Conservation (phyloP, 257 asterid species). For the Mitragyna speciosa region DNA sequence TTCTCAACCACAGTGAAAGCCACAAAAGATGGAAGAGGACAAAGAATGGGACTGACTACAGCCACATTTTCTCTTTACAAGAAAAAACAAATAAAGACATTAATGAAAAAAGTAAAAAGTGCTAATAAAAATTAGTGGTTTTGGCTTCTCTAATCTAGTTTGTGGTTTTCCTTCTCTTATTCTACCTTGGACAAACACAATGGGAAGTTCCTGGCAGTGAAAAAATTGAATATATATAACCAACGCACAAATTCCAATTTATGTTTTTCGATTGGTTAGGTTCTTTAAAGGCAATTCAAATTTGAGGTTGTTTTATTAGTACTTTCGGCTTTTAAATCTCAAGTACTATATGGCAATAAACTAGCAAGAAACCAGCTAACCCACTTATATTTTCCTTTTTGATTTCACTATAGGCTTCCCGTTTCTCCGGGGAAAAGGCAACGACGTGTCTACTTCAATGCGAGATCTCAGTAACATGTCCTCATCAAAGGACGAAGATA, state of each 20-base stretch:
- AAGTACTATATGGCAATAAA: too few relatives aligned
- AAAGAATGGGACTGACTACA: not conserved
- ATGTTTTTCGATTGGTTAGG: not conserved
- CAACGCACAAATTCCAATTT: not conserved
- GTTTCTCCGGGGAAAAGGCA: not conserved
- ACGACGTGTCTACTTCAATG: not conserved
- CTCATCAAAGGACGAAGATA: not conserved
- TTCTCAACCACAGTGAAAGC: not conserved
- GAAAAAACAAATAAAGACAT: not conserved
- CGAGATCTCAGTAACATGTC: not conserved
- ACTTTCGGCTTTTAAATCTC: too few relatives aligned
- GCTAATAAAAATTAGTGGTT: constrained; percentile 20
- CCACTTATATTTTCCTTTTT: too few relatives aligned
- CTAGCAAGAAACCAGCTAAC: too few relatives aligned
- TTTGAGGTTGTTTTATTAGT: too few relatives aligned
- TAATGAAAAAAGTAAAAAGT: not conserved
- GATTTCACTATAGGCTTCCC: too few relatives aligned
- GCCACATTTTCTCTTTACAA: constrained; percentile 16
- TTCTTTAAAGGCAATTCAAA: not conserved
- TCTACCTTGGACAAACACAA: not conserved
- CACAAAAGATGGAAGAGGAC: not conserved
- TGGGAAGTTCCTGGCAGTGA: not conserved
- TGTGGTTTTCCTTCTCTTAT: constrained; percentile 10
- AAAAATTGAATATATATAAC: too few relatives aligned
- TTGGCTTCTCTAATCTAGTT: not conserved